These are phyloP conservation scores for Oldenlandia corymbosa DNA, from an alignment of 257 asterid genomes.

Conservation along the genomic window DNA sequence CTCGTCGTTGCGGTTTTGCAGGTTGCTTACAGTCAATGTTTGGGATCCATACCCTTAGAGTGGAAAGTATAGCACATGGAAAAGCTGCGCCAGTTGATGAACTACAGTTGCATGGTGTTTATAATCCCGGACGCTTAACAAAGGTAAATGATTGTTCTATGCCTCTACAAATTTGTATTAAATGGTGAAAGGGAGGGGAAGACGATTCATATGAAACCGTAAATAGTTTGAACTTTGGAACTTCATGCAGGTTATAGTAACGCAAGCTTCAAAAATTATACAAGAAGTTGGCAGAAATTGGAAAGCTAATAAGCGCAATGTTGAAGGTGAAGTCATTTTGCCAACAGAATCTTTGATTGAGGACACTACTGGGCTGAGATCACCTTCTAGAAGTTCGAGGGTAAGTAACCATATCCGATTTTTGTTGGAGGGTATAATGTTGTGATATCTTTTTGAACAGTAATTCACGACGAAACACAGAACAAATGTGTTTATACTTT, in stretches of 20 bases:
- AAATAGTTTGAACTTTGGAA: background rate
- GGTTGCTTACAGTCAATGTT: conserved; percentile 62
- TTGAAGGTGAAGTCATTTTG: conserved; percentile 37
- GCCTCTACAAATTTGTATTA: background rate
- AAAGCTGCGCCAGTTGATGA: conserved; percentile 70
- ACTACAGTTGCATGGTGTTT: conserved; percentile 58
- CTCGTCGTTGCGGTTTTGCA: conserved; percentile 16
- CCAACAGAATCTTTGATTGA: conserved; percentile 42
- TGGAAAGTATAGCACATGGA: conserved; percentile 62
- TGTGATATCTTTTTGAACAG: no score
- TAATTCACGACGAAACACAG: no score
- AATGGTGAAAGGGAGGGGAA: background rate
- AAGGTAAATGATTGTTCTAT: conserved; percentile 34
- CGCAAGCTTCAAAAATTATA: conserved; percentile 54
- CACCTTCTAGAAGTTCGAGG: conserved; percentile 51
- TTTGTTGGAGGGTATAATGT: no score
- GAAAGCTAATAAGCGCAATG: conserved; percentile 31
- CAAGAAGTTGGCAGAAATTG: conserved; percentile 34
- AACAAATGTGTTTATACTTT: no score
- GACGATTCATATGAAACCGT: background rate
- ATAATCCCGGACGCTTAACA: conserved; percentile 48
- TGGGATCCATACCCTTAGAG: conserved; percentile 59
- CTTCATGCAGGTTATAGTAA: conserved; percentile 41
- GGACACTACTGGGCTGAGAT: conserved; percentile 51
- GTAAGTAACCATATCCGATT: no score